These are phyloP conservation scores for Rhododendron molle DNA, from an alignment of 148 eudicot species.

Conservation along the genomic window DNA sequence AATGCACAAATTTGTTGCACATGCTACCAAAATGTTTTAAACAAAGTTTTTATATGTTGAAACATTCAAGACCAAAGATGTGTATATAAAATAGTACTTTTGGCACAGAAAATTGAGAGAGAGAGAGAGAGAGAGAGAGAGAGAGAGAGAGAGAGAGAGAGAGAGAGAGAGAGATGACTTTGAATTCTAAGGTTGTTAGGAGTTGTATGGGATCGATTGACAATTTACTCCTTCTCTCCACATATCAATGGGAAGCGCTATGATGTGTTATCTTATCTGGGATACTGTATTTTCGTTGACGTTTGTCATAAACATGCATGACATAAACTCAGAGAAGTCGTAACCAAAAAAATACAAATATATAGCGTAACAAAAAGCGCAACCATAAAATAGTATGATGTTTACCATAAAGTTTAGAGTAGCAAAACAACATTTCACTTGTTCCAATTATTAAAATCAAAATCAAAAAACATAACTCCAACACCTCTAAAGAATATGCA, in stretches of 20 bases:
- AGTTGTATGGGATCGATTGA: slow-evolving; percentile 2
- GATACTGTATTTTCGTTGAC: not conserved
- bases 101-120: slow-evolving; percentile 12
- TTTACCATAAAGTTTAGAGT: not conserved
- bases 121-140: not conserved
- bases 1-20: slow-evolving; percentile 15
- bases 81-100: not conserved
- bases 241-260: not conserved
- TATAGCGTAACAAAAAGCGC: too few species aligned
- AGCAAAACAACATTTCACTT: not conserved
- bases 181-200: not conserved
- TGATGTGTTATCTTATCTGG: not conserved
- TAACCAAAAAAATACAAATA: too few species aligned
- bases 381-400: too few species aligned
- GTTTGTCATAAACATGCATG: too few species aligned
- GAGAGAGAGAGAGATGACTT: not conserved
- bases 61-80: not conserved
- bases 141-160: not conserved
- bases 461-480: not conserved
- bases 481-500: not conserved
- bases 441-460: not conserved
- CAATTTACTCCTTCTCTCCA: not conserved
- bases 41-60: not conserved
- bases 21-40: slow-evolving; percentile 5
- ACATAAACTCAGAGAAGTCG: too few species aligned